A percentile compares a stretch with the other conserved stretches of the same genome.
These are phyloP conservation scores for Sicyos edulis DNA, from an alignment of 306 rosid genomes.

Conservation along the genomic window DNA sequence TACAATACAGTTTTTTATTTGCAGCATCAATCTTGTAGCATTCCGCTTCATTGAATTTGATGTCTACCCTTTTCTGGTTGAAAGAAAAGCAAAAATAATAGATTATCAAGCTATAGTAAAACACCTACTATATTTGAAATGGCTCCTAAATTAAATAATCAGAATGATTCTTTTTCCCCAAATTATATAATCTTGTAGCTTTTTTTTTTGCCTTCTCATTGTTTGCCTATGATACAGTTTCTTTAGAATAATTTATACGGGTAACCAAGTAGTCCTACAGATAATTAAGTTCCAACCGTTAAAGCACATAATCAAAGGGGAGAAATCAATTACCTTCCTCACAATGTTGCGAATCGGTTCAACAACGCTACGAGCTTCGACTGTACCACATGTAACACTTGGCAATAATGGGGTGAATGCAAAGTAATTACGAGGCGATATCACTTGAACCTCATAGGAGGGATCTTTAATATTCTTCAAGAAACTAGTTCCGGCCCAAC, in stretches of 20 bases:
- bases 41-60: constrained; percentile 70
- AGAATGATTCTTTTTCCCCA: background rate
- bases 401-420: constrained; percentile 93
- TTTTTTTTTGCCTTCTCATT: background rate
- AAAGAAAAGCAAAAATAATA: constrained; percentile 19
- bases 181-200: background rate
- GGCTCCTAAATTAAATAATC: background rate
- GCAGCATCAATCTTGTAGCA: constrained; percentile 83
- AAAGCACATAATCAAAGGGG: background rate
- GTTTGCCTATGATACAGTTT: background rate
- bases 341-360: constrained; percentile 82
- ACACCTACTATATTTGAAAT: background rate
- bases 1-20: constrained; percentile 71
- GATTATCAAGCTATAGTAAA: background rate
- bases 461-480: constrained; percentile 61
- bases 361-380: constrained; percentile 88
- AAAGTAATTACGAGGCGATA: constrained; percentile 90
- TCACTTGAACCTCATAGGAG: constrained; percentile 66
- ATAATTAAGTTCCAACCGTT: background rate
- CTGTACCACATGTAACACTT: constrained; percentile 89
- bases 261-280: background rate
- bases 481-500: constrained; percentile 97
- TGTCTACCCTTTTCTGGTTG: constrained; percentile 56
- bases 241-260: background rate
- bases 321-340: constrained; percentile 46